These are phyloP conservation scores for Naganishia onofrii DNA, from an alignment of 768 basidiomycete species.

Conservation along the genomic window DNA sequence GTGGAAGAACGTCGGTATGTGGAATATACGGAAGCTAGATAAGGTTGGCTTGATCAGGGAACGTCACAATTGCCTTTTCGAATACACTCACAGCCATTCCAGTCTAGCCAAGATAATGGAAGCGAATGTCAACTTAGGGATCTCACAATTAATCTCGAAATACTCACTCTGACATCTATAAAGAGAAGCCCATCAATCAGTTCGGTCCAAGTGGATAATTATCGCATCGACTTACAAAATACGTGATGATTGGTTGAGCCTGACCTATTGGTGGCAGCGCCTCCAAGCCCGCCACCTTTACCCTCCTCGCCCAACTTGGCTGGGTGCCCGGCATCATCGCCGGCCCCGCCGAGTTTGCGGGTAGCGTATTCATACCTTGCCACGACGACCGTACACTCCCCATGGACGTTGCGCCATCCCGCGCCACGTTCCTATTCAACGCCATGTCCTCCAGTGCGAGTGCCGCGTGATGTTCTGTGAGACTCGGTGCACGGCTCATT, in stretches of 20 bases:
- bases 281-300: not conserved
- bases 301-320: constrained; percentile 1
- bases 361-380: not conserved
- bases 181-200: too few species aligned
- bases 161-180: constrained; percentile 19
- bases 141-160: not conserved
- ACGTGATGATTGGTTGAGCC: constrained; percentile 19
- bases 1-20: constrained; percentile 23
- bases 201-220: too few species aligned
- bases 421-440: constrained; percentile 9
- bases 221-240: constrained; percentile 11
- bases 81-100: constrained; percentile 27
- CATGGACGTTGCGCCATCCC: constrained; percentile 6
- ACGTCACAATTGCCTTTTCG: not conserved
- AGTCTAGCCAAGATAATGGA: not conserved
- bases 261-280: constrained; percentile 10
- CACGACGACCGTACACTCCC: not conserved
- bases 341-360: not conserved
- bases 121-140: not conserved
- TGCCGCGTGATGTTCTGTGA: constrained; percentile 28
- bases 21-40: constrained; percentile 23
- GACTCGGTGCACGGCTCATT: constrained; percentile 20
- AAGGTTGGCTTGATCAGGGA: not conserved
- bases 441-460: constrained; percentile 27
- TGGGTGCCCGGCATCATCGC: constrained; percentile 3